Base-by-base conservation (phyloP, 805 yeast genomes). In the Lipomyces yamanashiensis region DNA sequence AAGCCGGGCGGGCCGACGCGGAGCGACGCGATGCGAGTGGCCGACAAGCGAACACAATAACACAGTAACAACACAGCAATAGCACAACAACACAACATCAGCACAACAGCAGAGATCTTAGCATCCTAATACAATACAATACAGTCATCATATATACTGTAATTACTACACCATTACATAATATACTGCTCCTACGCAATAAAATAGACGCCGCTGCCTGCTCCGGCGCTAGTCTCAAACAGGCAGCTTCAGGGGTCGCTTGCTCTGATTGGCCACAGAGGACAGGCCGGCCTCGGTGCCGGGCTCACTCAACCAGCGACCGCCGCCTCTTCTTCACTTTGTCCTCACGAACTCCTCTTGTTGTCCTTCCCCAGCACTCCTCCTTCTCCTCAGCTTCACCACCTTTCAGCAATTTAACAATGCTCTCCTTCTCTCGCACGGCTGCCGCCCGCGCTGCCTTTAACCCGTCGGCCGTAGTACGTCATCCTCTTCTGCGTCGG, bases 191-290 rank as follows among this genome's bases (percentile, higher is more conserved):
- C 5, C 5, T 28, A 28, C 5, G 5, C 28, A 28, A 5, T 28
- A 28, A 28, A 28, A 5, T 28, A 28, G 28, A 28, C 40, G 57
- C 57, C 57, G 57, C 57, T 53, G 57, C 39, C 10, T 13, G 44
- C 54, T 56, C 60, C 60, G 60, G 60, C 54, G 60, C 60, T 56
- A 56, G 60, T 1, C 60, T 54, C 39, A 55, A 55, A 37, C 17
- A 33, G 37, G 36, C 4, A 47, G 40, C 45, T 21, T 40, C 54
- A 48, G 60, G 49, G 49, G 54, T 40, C 49, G 52, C 47, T 19
- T 34, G 39, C 54, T 15, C 54, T 56, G 60, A 56, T 56, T 56
- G 60, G 60, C 48, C 45, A 13, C 43, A 48, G 59, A 39, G 40
- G 28, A 7, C 45, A 36, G 34, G 55, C 55, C 15, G 56, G 48